phyloP scores from a whole-genome alignment of 139 green algal genomes.

The Eudorina sp. region DNA sequence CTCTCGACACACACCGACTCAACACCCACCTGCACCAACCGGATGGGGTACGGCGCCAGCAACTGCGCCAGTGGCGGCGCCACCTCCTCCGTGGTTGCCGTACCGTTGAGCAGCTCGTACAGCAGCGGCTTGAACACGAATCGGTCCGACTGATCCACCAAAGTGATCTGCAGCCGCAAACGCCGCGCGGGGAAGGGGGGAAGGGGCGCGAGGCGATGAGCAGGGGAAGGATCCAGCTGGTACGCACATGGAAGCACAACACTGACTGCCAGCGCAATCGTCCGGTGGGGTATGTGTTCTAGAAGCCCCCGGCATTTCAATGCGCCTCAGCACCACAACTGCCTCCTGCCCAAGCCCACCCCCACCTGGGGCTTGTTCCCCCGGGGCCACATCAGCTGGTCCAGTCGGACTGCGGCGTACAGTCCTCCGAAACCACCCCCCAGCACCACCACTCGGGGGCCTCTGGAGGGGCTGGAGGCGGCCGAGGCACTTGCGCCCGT shows the following conservation, averaged over 20 bases:
- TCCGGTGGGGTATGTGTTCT: too few relatives aligned
- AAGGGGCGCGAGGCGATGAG: too few relatives aligned
- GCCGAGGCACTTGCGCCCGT: not conserved
- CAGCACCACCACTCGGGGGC: conserved; percentile 90
- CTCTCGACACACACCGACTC: too few relatives aligned
- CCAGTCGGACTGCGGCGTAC: conserved; percentile 95
- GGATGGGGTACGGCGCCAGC: conserved; percentile 86
- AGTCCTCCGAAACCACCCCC: conserved; percentile 98
- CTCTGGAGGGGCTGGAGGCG: not conserved
- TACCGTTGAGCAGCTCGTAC: conserved; percentile 95
- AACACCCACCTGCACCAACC: conserved; percentile 84
- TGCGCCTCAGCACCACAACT: too few relatives aligned
- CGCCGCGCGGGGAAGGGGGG: too few relatives aligned
- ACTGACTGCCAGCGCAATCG: too few relatives aligned
- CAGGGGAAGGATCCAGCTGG: too few relatives aligned
- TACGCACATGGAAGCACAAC: too few relatives aligned
- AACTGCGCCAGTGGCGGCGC: conserved; percentile 91
- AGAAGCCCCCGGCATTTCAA: too few relatives aligned
- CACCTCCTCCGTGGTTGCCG: conserved; percentile 86
- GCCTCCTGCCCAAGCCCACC: too few relatives aligned
- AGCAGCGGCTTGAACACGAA: conserved; percentile 99
- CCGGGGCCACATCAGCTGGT: conserved; percentile 90
- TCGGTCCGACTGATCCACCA: conserved; percentile 93
- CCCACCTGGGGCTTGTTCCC: conserved; percentile 84
- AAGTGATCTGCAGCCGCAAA: conserved; percentile 78